Percentiles rank a stretch among this genome's conserved stretches.
Evolutionary conservation across 495 filamentous ascomycete genomes (phyloP).

Genomic region (Penicillium alfredii): DNA sequence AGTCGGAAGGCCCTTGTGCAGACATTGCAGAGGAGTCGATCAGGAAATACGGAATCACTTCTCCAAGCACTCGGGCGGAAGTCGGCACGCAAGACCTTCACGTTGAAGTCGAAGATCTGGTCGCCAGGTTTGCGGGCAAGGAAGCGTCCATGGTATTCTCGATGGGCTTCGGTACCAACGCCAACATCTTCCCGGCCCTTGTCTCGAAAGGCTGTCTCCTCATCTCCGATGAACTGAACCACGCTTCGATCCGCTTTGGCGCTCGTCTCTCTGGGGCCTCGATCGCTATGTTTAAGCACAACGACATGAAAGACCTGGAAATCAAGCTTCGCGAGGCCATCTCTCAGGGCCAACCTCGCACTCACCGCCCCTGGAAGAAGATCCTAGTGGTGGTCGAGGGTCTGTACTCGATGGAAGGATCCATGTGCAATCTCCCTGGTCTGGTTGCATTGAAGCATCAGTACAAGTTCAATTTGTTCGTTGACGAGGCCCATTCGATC

Average conservation of each 20-base stretch:
- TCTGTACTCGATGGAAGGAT: conserved; percentile 98
- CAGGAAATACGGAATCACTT: conserved; percentile 74
- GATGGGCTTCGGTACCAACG: conserved; percentile 96
- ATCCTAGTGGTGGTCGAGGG: conserved; percentile 95
- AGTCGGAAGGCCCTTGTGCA: conserved; percentile 94
- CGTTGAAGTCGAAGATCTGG: conserved; percentile 77
- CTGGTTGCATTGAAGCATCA: conserved; percentile 78
- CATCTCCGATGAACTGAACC: conserved; percentile 95
- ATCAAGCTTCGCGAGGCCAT: conserved; percentile 80
- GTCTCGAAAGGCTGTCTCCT: conserved; percentile 88
- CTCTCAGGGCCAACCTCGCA: conserved; percentile 91
- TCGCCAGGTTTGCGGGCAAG: conserved; percentile 91
- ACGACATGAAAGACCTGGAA: conserved; percentile 87
- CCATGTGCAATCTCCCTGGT: conserved; percentile 92
- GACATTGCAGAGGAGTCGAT: conserved; percentile 84
- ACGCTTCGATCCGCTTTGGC: conserved; percentile 93
- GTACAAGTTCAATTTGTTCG: conserved; percentile 93
- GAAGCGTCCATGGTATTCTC: conserved; percentile 93
- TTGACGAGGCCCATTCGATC: conserved; percentile 96
- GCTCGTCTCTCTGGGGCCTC: conserved; percentile 90
- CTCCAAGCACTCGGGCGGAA: conserved; percentile 75
- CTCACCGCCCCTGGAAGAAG: conserved; percentile 97
- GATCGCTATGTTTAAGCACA: conserved; percentile 94
- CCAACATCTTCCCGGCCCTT: conserved; percentile 81
- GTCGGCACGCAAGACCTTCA: conserved; percentile 83